A percentile compares a stretch with the other conserved stretches of the same genome.
Evolutionary conservation across 306 rosid species (phyloP).

Genomic region (Pueraria montana): DNA sequence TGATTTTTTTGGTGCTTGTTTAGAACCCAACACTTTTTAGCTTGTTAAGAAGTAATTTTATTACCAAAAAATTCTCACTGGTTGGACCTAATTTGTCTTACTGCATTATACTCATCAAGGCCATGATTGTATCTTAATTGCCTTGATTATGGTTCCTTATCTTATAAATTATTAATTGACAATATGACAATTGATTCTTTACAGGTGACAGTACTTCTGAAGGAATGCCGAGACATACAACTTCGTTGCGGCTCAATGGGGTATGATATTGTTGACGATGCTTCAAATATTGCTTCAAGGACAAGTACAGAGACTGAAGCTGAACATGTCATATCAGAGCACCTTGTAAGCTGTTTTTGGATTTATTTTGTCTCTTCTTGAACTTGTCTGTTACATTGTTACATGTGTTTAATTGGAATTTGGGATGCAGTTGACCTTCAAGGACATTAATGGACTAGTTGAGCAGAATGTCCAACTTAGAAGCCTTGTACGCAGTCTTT

Average conservation of each 20-base stretch:
- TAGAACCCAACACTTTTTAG: not conserved
- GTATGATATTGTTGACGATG: constrained; percentile 54
- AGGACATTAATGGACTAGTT: constrained; percentile 95
- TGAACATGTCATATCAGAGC: constrained; percentile 82
- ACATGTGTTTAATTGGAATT: constrained; percentile 15
- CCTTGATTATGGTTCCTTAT: constrained; percentile 11
- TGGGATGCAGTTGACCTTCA: constrained; percentile 84
- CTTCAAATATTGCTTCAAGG: constrained; percentile 45
- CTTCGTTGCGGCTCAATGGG: constrained; percentile 80
- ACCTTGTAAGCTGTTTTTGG: constrained; percentile 68
- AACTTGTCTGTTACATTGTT: constrained; percentile 13
- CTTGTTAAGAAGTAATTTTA: not conserved
- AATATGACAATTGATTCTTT: constrained; percentile 11
- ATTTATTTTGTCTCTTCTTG: not conserved
- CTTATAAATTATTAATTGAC: constrained; percentile 17
- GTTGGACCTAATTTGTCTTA: not conserved
- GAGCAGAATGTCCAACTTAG: constrained; percentile 94
- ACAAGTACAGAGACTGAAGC: constrained; percentile 63
- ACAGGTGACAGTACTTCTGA: constrained; percentile 90
- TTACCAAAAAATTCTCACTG: not conserved
- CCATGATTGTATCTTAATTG: not conserved
- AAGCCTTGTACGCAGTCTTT: constrained; percentile 87
- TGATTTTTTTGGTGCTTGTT: not conserved
- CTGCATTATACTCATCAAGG: not conserved
- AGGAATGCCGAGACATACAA: constrained; percentile 96